Conservation (phyloP, 129 eudicot species). For the Deinandra increscens region DNA sequence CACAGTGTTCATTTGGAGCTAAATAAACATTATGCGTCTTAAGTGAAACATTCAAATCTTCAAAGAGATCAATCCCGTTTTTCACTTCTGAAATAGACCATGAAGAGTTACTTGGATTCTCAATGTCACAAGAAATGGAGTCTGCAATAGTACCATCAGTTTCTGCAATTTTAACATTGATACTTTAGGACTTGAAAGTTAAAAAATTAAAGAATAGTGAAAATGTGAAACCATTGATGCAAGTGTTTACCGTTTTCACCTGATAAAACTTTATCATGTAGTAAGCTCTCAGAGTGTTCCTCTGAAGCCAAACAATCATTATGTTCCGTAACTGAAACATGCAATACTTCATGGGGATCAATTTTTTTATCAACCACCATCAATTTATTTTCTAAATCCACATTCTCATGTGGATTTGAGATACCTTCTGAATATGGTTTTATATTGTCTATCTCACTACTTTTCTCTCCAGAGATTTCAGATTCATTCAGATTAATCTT, state of each 20-base stretch:
- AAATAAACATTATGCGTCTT: not conserved
- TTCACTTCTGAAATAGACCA: not conserved
- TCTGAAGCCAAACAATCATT: conserved; percentile 14
- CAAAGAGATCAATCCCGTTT: not conserved
- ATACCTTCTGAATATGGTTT: conserved; percentile 3
- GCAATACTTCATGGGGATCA: not conserved
- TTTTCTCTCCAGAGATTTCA: not conserved
- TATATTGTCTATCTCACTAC: not conserved
- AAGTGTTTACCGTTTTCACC: not conserved
- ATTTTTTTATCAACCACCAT: not conserved
- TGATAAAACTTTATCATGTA: not conserved
- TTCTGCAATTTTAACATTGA: too few species aligned
- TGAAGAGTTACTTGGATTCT: too few species aligned
- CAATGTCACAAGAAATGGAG: too few species aligned
- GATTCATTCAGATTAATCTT: not conserved
- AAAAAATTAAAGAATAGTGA: not conserved
- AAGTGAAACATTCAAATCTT: not conserved
- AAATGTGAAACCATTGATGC: not conserved
- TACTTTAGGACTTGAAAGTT: too few species aligned
- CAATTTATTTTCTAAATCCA: conserved; percentile 3
- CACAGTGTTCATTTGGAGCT: conserved; percentile 18
- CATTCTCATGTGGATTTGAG: not conserved
- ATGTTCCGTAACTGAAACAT: not conserved
- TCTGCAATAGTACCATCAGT: not conserved
- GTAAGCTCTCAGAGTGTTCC: conserved; percentile 4